These are phyloP conservation scores for Aspergillus fumigatus DNA, from an alignment of 2,329 filamentous ascomycete genomes.

Conservation along the genomic window DNA sequence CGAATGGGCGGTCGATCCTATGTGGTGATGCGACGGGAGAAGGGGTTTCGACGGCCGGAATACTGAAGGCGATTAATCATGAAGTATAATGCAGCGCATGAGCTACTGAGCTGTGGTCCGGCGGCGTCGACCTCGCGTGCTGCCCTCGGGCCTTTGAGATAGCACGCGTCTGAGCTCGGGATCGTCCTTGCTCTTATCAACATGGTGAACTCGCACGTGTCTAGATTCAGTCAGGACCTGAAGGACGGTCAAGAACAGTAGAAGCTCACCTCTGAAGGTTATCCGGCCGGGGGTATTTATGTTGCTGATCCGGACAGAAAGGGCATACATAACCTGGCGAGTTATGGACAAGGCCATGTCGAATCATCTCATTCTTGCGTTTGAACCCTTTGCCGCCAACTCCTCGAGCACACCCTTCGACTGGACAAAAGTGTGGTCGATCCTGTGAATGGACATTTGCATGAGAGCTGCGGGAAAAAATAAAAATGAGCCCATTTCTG, in stretches of 20 bases:
- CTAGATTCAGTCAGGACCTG: conserved; percentile 42
- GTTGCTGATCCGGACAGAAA: conserved; percentile 89
- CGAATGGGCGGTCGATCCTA: background rate
- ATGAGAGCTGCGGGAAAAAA: conserved; percentile 43
- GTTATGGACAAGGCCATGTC: conserved; percentile 83
- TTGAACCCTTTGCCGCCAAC: conserved; percentile 64
- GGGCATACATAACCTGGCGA: conserved; percentile 95
- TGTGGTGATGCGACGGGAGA: background rate
- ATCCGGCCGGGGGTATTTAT: conserved; percentile 91
- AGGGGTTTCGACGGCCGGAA: background rate
- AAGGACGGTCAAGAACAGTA: background rate
- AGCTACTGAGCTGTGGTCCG: conserved; percentile 39
- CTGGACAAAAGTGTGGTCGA: conserved; percentile 61
- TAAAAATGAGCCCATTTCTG: background rate
- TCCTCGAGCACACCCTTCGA: conserved; percentile 53
- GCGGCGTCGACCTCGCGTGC: conserved; percentile 72
- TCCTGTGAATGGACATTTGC: conserved; percentile 60
- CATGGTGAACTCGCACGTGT: conserved; percentile 88
- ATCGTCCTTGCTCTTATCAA: conserved; percentile 86
- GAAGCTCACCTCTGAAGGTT: conserved; percentile 79
- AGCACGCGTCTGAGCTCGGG: conserved; percentile 75
- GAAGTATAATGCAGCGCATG: background rate
- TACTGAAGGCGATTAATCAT: background rate
- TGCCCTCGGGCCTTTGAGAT: conserved; percentile 78
- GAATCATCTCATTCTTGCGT: conserved; percentile 66